These are phyloP conservation scores for Gynostemma pentaphyllum DNA, from an alignment of 306 rosid species.

Conservation along the genomic window DNA sequence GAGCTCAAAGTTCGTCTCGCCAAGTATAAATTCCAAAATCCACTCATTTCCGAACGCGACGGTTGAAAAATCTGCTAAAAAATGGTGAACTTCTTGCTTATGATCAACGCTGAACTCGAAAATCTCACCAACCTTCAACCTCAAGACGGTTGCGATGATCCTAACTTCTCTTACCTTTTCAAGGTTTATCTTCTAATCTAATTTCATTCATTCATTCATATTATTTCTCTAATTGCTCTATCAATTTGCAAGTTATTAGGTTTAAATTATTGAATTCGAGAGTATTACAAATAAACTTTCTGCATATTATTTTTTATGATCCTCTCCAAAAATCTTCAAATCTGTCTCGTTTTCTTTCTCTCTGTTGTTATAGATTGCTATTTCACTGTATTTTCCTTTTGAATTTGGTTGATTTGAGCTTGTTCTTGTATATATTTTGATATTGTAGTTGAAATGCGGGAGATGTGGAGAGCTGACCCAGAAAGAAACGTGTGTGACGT, in stretches of 20 bases:
- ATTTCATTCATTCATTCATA: neutral
- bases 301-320: neutral
- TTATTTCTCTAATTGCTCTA: neutral
- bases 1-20: neutral
- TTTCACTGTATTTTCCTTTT: neutral
- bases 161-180: constrained; percentile 68
- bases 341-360: neutral
- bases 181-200: constrained; percentile 33
- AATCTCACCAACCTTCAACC: constrained; percentile 83
- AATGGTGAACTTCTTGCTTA: constrained; percentile 72
- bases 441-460: constrained; percentile 57
- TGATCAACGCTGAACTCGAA: constrained; percentile 67
- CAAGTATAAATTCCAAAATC: neutral
- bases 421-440: neutral
- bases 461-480: constrained; percentile 78
- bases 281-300: neutral
- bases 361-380: neutral
- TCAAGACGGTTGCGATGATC: constrained; percentile 73
- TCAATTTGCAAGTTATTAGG: neutral
- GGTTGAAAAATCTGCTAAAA: neutral
- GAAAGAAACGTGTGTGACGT: constrained; percentile 57
- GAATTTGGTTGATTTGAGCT: neutral
- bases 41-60: neutral
- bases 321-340: neutral
- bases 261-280: neutral